Conservation (phyloP, 129 eudicot genomes). For the Artemisia tridentata region DNA sequence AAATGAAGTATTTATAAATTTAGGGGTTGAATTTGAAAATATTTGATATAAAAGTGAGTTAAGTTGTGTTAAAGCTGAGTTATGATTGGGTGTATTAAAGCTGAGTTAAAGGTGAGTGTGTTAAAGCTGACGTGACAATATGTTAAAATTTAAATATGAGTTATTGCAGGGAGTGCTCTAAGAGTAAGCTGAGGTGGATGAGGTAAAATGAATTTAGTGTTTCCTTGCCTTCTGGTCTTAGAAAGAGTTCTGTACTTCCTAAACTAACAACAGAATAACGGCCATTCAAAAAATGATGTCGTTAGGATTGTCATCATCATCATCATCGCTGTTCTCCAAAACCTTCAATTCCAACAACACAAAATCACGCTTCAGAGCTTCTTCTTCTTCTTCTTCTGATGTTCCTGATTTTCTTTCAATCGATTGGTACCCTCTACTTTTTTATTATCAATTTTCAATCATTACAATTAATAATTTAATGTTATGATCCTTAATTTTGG, state of each 20-base stretch:
- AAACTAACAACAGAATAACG: slow-evolving; percentile 3
- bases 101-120: too few relatives aligned
- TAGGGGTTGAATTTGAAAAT: too few relatives aligned
- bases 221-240: too few relatives aligned
- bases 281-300: slow-evolving; percentile 41
- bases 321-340: slow-evolving; percentile 38
- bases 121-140: too few relatives aligned
- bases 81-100: too few relatives aligned
- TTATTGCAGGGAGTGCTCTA: too few relatives aligned
- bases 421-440: slow-evolving; percentile 44
- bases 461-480: not conserved
- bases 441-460: not conserved
- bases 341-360: slow-evolving; percentile 23
- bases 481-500: not conserved
- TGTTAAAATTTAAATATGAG: too few relatives aligned
- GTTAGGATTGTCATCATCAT: slow-evolving; percentile 39
- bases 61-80: too few relatives aligned
- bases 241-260: not conserved
- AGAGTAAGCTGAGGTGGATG: too few relatives aligned
- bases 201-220: too few relatives aligned
- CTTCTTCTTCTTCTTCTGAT: slow-evolving; percentile 38
- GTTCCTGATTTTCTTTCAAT: slow-evolving; percentile 67
- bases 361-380: slow-evolving; percentile 46
- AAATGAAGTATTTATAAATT: too few relatives aligned
- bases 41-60: too few relatives aligned